A percentile compares a stretch with the other conserved stretches of the same genome.
These are phyloP conservation scores for Boletellus ananiceps DNA, from an alignment of 768 basidiomycete species.

Conservation along the genomic window DNA sequence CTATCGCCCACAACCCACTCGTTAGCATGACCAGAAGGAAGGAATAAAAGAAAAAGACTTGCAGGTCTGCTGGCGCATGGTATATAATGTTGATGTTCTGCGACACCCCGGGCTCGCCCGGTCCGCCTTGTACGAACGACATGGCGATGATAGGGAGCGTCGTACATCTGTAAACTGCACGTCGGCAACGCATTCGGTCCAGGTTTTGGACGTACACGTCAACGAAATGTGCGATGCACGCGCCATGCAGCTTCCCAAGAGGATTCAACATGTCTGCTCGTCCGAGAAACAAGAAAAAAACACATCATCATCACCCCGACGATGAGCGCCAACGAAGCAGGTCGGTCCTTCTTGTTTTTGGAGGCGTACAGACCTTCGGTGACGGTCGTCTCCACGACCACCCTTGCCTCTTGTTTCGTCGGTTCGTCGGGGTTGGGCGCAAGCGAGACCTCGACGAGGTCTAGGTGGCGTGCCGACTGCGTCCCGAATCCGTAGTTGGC, in stretches of 20 bases:
- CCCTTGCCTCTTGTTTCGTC: constrained; percentile 32
- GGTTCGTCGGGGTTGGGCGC: constrained; percentile 34
- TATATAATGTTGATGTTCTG: constrained; percentile 44
- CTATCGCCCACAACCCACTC: constrained; percentile 21
- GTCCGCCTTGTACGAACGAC: constrained; percentile 30
- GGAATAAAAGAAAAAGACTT: constrained; percentile 10
- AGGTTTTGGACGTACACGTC: constrained; percentile 38
- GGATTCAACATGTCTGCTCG: constrained; percentile 42
- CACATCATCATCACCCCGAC: too few species aligned
- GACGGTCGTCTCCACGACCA: constrained; percentile 41
- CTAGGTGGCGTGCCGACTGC: constrained; percentile 8
- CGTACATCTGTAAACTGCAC: constrained; percentile 35
- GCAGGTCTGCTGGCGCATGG: constrained; percentile 40
- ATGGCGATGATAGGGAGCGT: constrained; percentile 36
- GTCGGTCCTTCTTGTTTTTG: too few species aligned
- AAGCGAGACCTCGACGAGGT: constrained; percentile 39
- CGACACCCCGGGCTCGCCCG: constrained; percentile 36
- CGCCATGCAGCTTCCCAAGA: constrained; percentile 37
- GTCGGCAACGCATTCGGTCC: neutral
- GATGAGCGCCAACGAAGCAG: too few species aligned
- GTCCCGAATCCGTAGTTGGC: constrained; percentile 17
- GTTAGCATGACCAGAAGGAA: neutral
- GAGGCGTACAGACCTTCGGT: constrained; percentile 36
- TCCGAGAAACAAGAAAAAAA: neutral
- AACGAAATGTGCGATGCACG: constrained; percentile 41